Conservation (phyloP, 148 eudicot species). For the Bassia scoparia region DNA sequence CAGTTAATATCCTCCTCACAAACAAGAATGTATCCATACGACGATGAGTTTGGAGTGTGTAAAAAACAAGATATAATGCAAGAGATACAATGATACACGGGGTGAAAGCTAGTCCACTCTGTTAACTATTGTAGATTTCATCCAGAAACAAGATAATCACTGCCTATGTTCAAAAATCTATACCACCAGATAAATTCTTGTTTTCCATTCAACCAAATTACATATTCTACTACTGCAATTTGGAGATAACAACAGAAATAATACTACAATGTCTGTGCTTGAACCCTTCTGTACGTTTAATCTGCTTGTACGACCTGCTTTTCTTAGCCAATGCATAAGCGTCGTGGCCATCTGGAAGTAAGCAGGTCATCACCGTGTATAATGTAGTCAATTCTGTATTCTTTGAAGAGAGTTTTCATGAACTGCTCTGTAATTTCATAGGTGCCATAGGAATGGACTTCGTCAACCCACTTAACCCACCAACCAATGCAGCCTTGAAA, state of each 20-base stretch:
- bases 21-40: too few species aligned
- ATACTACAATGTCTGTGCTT: constrained; percentile 97
- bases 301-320: constrained; percentile 96
- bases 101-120: background rate
- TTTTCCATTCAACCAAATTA: background rate
- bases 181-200: background rate
- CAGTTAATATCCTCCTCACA: constrained; percentile 74
- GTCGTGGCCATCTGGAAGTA: constrained; percentile 95
- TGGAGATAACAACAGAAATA: constrained; percentile 25
- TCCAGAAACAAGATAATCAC: constrained; percentile 5
- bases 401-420: constrained; percentile 83
- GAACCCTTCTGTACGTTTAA: constrained; percentile 97
- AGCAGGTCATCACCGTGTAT: constrained; percentile 98
- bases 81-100: background rate
- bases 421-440: constrained; percentile 90
- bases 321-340: constrained; percentile 90
- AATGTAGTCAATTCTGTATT: constrained; percentile 81
- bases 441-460: constrained; percentile 83
- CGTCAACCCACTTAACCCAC: constrained; percentile 97
- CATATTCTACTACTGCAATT: background rate
- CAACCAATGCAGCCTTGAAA: constrained; percentile 81
- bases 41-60: background rate
- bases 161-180: background rate
- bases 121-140: too few species aligned
- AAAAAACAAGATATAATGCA: background rate